Base-by-base conservation (phyloP, 1,139 yeast species). In the Taiozyma sp. region DNA sequence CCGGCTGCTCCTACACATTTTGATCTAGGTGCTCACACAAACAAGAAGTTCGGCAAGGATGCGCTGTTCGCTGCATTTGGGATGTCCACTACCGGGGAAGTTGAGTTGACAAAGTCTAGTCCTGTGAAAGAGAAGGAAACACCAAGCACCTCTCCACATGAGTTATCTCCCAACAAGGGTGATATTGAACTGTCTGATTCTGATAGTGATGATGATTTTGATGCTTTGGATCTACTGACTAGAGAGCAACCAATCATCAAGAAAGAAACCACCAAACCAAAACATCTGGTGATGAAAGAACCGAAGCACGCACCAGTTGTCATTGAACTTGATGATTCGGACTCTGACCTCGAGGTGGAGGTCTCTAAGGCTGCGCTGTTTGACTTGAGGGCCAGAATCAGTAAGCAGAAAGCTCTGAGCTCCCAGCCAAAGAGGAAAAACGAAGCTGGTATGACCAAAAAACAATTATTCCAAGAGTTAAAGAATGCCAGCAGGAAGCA, bases 351-450 rank as follows among this genome's bases (percentile, higher is more conserved):
- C 30, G 58, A 51, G 3, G 46, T 22, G 50, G 52, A 32, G 47
- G 58, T 23, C 47, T 60, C 73, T 9, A 73, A 71, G 52, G 68
- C 73, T 0, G 64, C 69, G 1, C 49, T 70, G 29, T 54, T 73
- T 22, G 69, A 65, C 24, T 61, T 73, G 23, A 69, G 65, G 54
- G 66, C 73, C 9, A 67, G 64, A 36, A 59, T 67, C 45, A 69
- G 73, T 14, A 69, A 65, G 54, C 62, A 52, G 45, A 50, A 43
- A 48, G 51, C 54, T 5, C 51, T 50, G 9, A 51, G 48, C 30
- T 54, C 53, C 28, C 56, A 52, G 9, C 53, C 53, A 22, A 54
- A 51, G 36, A 54, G 51, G 43, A 52, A 51, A 42, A 47, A 30
- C 41, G 28, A 49, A 4, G 50, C 49, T 2, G 16, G n/a, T 0